These are phyloP conservation scores for Aspergillus nomiae DNA, from an alignment of 2,329 filamentous ascomycete genomes.

Conservation along the genomic window DNA sequence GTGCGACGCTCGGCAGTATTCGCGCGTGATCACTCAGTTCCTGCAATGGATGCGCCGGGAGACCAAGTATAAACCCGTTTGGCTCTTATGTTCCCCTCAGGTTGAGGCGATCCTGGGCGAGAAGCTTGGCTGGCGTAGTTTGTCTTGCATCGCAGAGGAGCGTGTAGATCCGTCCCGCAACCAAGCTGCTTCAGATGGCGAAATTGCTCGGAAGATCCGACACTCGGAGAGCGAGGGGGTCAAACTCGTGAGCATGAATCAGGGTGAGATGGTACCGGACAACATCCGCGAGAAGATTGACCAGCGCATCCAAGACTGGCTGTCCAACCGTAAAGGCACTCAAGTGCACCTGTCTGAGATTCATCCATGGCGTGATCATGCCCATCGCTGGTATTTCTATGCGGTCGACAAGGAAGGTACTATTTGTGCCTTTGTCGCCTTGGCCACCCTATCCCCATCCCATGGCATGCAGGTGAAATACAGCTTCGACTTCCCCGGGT, in stretches of 20 bases:
- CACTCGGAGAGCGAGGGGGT: slow-evolving; percentile 82
- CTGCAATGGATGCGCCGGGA: slow-evolving; percentile 74
- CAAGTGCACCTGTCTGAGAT: slow-evolving; percentile 92
- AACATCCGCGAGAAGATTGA: slow-evolving; percentile 72
- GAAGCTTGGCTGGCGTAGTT: slow-evolving; percentile 81
- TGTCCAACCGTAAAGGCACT: slow-evolving; percentile 74
- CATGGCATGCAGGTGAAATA: slow-evolving; percentile 96
- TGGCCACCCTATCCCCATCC: slow-evolving; percentile 76
- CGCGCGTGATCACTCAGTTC: slow-evolving; percentile 72
- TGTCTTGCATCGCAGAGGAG: slow-evolving; percentile 87
- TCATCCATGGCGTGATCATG: slow-evolving; percentile 79
- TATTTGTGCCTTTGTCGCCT: slow-evolving; percentile 75
- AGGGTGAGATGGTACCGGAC: slow-evolving; percentile 64
- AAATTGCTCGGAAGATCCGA: slow-evolving; percentile 73
- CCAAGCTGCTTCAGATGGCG: slow-evolving; percentile 64
- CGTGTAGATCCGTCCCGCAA: slow-evolving; percentile 75
- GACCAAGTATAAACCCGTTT: slow-evolving; percentile 74
- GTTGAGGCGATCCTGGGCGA: slow-evolving; percentile 78
- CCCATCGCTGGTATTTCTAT: slow-evolving; percentile 84
- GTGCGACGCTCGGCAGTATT: slow-evolving; percentile 76
- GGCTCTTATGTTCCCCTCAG: slow-evolving; percentile 81
- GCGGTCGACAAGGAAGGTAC: slow-evolving; percentile 72
- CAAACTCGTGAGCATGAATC: slow-evolving; percentile 71
- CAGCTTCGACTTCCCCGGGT: slow-evolving; percentile 86
- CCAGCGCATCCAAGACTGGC: slow-evolving; percentile 76